Conservation (phyloP, 2,329 filamentous ascomycete species). For the Pezicula neosporulosa region DNA sequence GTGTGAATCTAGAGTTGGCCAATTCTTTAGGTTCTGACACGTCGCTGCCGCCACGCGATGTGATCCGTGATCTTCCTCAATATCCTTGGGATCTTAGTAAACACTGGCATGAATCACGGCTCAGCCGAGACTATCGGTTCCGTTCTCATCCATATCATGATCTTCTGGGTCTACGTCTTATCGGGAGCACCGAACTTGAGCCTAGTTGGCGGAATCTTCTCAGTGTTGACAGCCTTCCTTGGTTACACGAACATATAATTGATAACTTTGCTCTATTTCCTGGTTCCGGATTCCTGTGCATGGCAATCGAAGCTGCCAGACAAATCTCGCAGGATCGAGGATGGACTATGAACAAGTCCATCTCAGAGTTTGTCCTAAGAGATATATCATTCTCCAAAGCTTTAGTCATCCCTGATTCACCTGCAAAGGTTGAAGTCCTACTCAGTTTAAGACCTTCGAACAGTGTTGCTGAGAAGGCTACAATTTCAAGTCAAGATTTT, state of each 20-base stretch:
- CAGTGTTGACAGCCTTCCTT: conserved; percentile 39
- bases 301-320: too few relatives aligned
- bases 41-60: too few relatives aligned
- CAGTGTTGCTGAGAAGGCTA: conserved; percentile 1
- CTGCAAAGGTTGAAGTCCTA: conserved; percentile 18
- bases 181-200: conserved; percentile 14
- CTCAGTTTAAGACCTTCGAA: neutral
- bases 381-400: conserved; percentile 21
- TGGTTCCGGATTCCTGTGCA: too few relatives aligned
- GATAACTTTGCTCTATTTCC: too few relatives aligned
- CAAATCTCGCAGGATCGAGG: too few relatives aligned
- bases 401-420: conserved; percentile 15
- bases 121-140: conserved; percentile 40
- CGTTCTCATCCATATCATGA: conserved; percentile 43
- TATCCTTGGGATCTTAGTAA: too few relatives aligned
- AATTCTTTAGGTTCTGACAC: too few relatives aligned
- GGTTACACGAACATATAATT: too few relatives aligned
- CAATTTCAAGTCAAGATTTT: neutral
- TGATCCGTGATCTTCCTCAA: too few relatives aligned
- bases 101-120: conserved; percentile 46
- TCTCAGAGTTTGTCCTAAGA: conserved; percentile 9
- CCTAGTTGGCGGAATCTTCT: conserved; percentile 29
- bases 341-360: neutral
- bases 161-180: conserved; percentile 37
- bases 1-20: too few relatives aligned